Conservation (phyloP, 129 eudicot species). For the Cynara cardunculus region DNA sequence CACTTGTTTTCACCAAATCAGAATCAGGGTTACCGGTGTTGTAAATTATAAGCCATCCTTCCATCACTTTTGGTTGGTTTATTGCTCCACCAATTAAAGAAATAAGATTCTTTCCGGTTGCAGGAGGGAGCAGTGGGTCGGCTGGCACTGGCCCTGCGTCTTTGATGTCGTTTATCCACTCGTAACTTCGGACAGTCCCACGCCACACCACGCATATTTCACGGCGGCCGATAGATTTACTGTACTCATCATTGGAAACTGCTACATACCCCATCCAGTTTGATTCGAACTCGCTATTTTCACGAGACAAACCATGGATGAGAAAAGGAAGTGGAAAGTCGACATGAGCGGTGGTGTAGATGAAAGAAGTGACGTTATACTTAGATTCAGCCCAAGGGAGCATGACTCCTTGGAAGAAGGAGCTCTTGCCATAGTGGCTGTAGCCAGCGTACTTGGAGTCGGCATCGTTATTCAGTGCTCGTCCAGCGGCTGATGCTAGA, state of each 20-base stretch:
- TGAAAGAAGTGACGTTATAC: constrained; percentile 15
- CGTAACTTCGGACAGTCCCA: constrained; percentile 23
- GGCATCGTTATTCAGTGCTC: constrained; percentile 40
- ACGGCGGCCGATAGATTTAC: constrained; percentile 16
- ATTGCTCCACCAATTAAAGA: neutral
- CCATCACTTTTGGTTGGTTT: neutral
- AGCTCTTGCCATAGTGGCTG: neutral
- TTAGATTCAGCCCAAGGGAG: constrained; percentile 20
- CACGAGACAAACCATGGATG: constrained; percentile 8
- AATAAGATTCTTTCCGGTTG: neutral
- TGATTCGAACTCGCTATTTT: constrained; percentile 20
- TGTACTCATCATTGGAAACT: constrained; percentile 34
- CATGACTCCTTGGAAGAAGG: constrained; percentile 7
- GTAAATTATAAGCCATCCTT: constrained; percentile 1
- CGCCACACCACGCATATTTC: constrained; percentile 27
- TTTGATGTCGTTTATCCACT: constrained; percentile 29
- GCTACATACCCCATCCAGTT: constrained; percentile 51
- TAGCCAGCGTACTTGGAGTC: constrained; percentile 40
- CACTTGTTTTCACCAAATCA: neutral
- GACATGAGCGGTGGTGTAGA: neutral
- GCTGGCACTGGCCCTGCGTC: neutral
- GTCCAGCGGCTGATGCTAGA: constrained; percentile 47
- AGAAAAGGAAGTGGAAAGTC: neutral
- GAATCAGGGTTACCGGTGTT: neutral
- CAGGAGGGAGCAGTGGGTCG: neutral